Percentiles rank a stretch among this genome's conserved stretches.
Conservation (phyloP, 2,329 filamentous ascomycete genomes). For the Penicillium sp. region DNA sequence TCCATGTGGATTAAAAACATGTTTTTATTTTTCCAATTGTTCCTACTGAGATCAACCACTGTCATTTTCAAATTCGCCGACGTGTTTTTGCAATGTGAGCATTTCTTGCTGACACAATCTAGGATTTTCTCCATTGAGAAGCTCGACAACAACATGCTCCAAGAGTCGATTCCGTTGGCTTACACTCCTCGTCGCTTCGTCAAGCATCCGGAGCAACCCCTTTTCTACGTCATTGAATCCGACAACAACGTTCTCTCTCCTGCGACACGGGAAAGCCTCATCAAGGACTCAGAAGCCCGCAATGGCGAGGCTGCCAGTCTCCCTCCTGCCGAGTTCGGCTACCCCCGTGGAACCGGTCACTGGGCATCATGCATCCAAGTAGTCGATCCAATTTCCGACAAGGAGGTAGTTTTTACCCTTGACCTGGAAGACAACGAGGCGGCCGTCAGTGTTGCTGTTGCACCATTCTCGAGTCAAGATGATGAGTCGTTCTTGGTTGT, state of each 20-base stretch:
- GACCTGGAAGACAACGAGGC: constrained; percentile 89
- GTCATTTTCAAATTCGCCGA: not conserved
- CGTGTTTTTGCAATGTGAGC: not conserved
- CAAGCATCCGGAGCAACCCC: constrained; percentile 79
- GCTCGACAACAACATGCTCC: constrained; percentile 78
- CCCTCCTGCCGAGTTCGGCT: constrained; percentile 81
- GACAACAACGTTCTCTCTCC: constrained; percentile 89
- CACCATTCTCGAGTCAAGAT: constrained; percentile 84
- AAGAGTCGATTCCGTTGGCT: constrained; percentile 79
- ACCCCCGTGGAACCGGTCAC: constrained; percentile 76
- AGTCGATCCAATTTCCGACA: constrained; percentile 76
- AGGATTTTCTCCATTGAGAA: constrained; percentile 91
- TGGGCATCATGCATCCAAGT: constrained; percentile 97
- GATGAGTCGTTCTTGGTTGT: constrained; percentile 90
- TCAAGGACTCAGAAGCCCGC: constrained; percentile 67
- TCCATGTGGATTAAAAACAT: constrained; percentile 46
- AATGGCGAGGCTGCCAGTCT: constrained; percentile 72
- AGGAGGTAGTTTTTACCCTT: constrained; percentile 71
- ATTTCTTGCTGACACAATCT: constrained; percentile 15
- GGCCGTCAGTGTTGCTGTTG: constrained; percentile 79
- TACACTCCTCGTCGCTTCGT: constrained; percentile 89
- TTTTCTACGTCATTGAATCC: constrained; percentile 92
- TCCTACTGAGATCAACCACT: constrained; percentile 73
- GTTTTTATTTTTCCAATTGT: constrained; percentile 73
- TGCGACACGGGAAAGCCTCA: constrained; percentile 70